Percentiles rank a stretch among this genome's conserved stretches.
Conservation (phyloP, 345 rosid genomes). For the Citrus inodora region DNA sequence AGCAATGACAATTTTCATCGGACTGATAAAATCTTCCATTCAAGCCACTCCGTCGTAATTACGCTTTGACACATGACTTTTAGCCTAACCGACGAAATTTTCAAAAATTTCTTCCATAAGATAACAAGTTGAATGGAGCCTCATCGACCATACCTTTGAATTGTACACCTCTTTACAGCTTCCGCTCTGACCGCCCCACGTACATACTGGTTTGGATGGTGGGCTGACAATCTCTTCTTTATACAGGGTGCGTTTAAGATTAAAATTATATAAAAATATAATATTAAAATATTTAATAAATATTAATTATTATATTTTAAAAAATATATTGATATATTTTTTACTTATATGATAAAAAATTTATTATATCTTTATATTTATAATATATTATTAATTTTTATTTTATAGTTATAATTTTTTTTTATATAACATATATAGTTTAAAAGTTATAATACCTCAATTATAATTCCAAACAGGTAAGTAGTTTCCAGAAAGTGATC, state of each 20-base stretch:
- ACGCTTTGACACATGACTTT: background rate
- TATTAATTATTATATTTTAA: rapidly evolving
- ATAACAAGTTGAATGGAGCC: background rate
- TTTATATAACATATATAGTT: no score
- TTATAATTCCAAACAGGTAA: no score
- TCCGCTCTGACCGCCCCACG: conserved; percentile 39
- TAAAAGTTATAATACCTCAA: no score
- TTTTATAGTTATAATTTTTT: no score
- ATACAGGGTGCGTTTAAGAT: no score
- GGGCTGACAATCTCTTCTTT: conserved; percentile 23
- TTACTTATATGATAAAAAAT: no score
- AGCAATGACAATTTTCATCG: background rate
- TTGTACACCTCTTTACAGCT: conserved; percentile 40
- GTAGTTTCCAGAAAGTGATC: background rate
- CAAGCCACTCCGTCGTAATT: background rate
- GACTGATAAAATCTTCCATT: background rate
- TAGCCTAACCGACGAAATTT: background rate
- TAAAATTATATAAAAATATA: rapidly evolving
- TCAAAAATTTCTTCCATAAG: background rate
- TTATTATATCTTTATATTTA: no score
- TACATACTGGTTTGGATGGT: conserved; percentile 51
- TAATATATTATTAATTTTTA: no score
- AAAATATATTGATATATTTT: no score
- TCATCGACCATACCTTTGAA: background rate
- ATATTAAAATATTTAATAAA: no score